phyloP scores from a whole-genome alignment of 495 filamentous ascomycete genomes.

The Evansstolkia leycettana region DNA sequence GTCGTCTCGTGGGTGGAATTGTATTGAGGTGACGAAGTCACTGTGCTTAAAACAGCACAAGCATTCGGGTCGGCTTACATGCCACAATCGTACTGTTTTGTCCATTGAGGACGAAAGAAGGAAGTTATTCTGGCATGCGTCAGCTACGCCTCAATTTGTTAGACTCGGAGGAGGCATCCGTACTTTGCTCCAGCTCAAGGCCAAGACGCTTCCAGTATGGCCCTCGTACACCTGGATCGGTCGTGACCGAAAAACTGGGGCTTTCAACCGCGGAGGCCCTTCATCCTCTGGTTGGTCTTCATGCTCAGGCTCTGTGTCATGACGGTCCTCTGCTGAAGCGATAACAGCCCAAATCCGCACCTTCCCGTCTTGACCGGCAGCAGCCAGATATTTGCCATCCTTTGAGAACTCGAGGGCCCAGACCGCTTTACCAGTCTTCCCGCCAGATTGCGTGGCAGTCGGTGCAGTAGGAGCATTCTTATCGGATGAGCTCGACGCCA shows the following conservation, averaged over 20 bases:
- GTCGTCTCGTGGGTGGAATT: constrained; percentile 91
- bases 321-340: constrained; percentile 65
- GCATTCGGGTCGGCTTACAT: constrained; percentile 73
- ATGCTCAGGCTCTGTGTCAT: constrained; percentile 57
- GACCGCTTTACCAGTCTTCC: constrained; percentile 42
- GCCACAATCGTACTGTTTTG: constrained; percentile 94
- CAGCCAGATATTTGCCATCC: constrained; percentile 84
- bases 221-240: constrained; percentile 71
- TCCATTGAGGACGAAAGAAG: constrained; percentile 96
- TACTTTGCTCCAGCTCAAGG: constrained; percentile 94
- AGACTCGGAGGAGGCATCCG: constrained; percentile 2
- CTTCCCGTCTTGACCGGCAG: constrained; percentile 74
- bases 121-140: constrained; percentile 66
- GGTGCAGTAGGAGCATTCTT: constrained; percentile 16
- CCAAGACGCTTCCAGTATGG: constrained; percentile 78
- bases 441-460: constrained; percentile 24
- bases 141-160: constrained; percentile 2
- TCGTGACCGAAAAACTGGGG: constrained; percentile 78
- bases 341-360: constrained; percentile 90
- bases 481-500: constrained; percentile 9
- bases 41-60: constrained; percentile 93
- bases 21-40: constrained; percentile 89
- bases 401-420: constrained; percentile 92
- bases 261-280: constrained; percentile 47
- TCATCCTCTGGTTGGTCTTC: constrained; percentile 40